phyloP scores from a whole-genome alignment of 495 filamentous ascomycete genomes.

The Penicillium paxilli region DNA sequence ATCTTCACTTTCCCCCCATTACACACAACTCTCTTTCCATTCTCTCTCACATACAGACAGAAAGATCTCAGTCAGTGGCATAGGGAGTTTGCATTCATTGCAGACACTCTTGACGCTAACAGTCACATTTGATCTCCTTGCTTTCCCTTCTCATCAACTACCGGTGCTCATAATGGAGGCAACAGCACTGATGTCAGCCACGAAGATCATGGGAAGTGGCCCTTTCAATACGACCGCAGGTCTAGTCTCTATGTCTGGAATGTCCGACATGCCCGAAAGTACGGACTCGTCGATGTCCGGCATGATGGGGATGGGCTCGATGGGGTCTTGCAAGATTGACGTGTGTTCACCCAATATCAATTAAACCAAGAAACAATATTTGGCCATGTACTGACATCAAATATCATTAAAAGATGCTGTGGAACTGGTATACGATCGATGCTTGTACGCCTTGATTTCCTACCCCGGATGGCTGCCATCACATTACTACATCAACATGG shows the following conservation, averaged over 20 bases:
- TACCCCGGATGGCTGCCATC: background rate
- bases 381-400: background rate
- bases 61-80: too few species aligned
- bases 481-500: background rate
- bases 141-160: background rate
- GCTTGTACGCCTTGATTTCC: conserved; percentile 44
- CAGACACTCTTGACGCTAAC: too few species aligned
- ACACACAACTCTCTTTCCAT: background rate
- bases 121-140: too few species aligned
- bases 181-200: conserved; percentile 1
- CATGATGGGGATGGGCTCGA: conserved; percentile 24
- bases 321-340: conserved; percentile 41
- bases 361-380: background rate
- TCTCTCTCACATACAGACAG: too few species aligned
- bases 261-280: conserved; percentile 3
- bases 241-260: too few species aligned
- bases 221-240: background rate
- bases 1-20: background rate
- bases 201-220: background rate
- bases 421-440: conserved; percentile 75
- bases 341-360: background rate
- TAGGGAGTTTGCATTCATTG: too few species aligned
- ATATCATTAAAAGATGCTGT: conserved; percentile 62
- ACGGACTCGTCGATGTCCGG: conserved; percentile 9
- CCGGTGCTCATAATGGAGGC: conserved; percentile 1